A percentile compares a stretch with the other conserved stretches of the same genome.
Conservation (phyloP, 176 grass and related monocot genomes). For the Ampelocalamus luodianensis region DNA sequence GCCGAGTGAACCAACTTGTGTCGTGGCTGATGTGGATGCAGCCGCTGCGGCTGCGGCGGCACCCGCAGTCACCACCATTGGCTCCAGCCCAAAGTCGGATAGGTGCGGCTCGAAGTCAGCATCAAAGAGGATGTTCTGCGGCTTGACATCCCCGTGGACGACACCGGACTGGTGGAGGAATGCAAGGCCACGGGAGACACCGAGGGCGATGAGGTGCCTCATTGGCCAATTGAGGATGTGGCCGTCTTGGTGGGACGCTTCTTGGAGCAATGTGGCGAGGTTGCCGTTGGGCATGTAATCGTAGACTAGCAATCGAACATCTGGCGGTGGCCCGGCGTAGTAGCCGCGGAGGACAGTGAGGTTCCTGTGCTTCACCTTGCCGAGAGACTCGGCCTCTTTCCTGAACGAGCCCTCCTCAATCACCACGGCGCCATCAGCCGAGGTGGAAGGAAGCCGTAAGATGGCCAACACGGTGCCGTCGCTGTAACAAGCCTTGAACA, state of each 20-base stretch:
- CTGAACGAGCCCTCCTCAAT: conserved; percentile 92
- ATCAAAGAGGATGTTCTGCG: conserved; percentile 93
- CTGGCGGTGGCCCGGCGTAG: conserved; percentile 92
- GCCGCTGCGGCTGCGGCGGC: conserved; percentile 63
- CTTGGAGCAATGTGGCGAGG: conserved; percentile 88
- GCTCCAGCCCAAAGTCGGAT: conserved; percentile 91
- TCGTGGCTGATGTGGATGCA: conserved; percentile 61
- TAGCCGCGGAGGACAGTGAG: conserved; percentile 93
- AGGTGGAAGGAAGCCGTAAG: conserved; percentile 84
- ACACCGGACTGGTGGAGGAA: conserved; percentile 91
- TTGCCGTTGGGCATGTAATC: conserved; percentile 99
- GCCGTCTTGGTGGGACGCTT: conserved; percentile 95
- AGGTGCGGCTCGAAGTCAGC: conserved; percentile 97
- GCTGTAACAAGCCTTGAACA: conserved; percentile 96
- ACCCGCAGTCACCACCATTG: conserved; percentile 87
- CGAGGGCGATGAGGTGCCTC: conserved; percentile 96
- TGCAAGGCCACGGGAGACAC: conserved; percentile 76
- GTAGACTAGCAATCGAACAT: conserved; percentile 86
- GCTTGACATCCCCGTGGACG: conserved; percentile 91
- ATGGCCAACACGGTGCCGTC: conserved; percentile 95
- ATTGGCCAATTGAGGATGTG: conserved; percentile 99
- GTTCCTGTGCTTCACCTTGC: conserved; percentile 98
- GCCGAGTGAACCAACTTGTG: conserved; percentile 80
- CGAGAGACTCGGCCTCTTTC: conserved; percentile 88
- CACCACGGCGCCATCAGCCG: conserved; percentile 78